Percentiles rank a stretch among this genome's conserved stretches.
Conservation (phyloP, 495 filamentous ascomycete species). For the Penicillium angulare region DNA sequence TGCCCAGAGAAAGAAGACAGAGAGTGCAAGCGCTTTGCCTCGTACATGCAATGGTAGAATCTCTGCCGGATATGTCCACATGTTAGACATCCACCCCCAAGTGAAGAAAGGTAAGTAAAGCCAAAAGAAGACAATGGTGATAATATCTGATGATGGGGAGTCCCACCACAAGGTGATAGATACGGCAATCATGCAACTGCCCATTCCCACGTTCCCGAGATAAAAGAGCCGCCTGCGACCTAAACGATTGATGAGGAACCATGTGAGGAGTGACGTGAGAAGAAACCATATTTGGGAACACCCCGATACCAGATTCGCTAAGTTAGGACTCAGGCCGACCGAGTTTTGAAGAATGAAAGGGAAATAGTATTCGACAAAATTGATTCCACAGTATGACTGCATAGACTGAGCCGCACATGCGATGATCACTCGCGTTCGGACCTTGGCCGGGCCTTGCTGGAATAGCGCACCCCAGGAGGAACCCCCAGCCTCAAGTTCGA, state of each 20-base stretch:
- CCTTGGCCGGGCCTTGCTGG: slow-evolving; percentile 15
- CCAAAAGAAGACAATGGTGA: slow-evolving; percentile 15
- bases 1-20: slow-evolving; percentile 17
- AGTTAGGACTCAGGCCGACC: slow-evolving; percentile 19
- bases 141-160: slow-evolving; percentile 8
- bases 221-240: slow-evolving; percentile 22
- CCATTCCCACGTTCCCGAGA: slow-evolving; percentile 23
- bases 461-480: slow-evolving; percentile 17
- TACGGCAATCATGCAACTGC: slow-evolving; percentile 9
- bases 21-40: slow-evolving; percentile 18
- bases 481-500: neutral
- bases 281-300: slow-evolving; percentile 31
- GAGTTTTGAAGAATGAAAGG: slow-evolving; percentile 16
- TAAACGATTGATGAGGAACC: slow-evolving; percentile 26
- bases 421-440: slow-evolving; percentile 15
- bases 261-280: slow-evolving; percentile 25
- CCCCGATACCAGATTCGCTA: slow-evolving; percentile 26
- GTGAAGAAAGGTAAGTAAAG: slow-evolving; percentile 19
- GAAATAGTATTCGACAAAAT: neutral
- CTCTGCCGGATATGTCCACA: slow-evolving; percentile 24
- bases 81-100: slow-evolving; percentile 19
- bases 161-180: slow-evolving; percentile 12
- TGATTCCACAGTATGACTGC: neutral
- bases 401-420: slow-evolving; percentile 7
- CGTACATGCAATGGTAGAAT: slow-evolving; percentile 21